These are phyloP conservation scores for Alternaria longipes DNA, from an alignment of 2,329 filamentous ascomycete genomes.

Conservation along the genomic window DNA sequence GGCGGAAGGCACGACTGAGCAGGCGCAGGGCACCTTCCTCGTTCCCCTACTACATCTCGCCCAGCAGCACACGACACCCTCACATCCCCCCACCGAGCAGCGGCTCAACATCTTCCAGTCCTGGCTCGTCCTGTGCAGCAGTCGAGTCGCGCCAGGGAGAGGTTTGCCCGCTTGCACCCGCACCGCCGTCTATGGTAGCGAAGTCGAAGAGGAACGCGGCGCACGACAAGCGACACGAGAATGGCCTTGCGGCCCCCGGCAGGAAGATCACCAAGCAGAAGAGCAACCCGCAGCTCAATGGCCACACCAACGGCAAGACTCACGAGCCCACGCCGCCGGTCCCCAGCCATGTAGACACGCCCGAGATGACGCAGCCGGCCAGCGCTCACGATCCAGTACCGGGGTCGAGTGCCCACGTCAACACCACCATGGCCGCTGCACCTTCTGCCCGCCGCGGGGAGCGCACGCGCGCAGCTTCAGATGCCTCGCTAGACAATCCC, in stretches of 20 bases:
- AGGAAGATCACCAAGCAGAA: constrained; percentile 68
- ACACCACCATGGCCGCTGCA: constrained; percentile 26
- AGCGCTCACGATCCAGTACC: constrained; percentile 14
- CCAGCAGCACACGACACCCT: constrained; percentile 31
- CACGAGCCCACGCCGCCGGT: constrained; percentile 52
- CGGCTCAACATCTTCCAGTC: constrained; percentile 53
- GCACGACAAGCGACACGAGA: constrained; percentile 76
- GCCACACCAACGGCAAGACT: constrained; percentile 53
- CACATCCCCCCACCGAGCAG: constrained; percentile 33
- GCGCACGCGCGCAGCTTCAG: constrained; percentile 54
- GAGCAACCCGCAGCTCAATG: constrained; percentile 57
- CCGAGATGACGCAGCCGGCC: constrained; percentile 47
- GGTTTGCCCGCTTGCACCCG: constrained; percentile 43
- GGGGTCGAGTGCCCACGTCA: constrained; percentile 14
- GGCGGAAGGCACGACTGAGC: constrained; percentile 16
- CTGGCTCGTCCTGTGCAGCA: constrained; percentile 56
- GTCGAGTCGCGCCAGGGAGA: constrained; percentile 52
- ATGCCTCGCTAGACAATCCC: constrained; percentile 55
- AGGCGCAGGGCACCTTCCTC: constrained; percentile 20
- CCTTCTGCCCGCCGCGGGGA: constrained; percentile 24
- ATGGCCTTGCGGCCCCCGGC: constrained; percentile 82
- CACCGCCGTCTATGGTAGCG: constrained; percentile 58
- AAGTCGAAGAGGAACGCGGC: constrained; percentile 57
- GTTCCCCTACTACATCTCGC: constrained; percentile 29
- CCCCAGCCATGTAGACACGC: constrained; percentile 49